Evolutionary conservation across 805 yeast species (phyloP).

Genomic region (Yarrowia yakushimensis): DNA sequence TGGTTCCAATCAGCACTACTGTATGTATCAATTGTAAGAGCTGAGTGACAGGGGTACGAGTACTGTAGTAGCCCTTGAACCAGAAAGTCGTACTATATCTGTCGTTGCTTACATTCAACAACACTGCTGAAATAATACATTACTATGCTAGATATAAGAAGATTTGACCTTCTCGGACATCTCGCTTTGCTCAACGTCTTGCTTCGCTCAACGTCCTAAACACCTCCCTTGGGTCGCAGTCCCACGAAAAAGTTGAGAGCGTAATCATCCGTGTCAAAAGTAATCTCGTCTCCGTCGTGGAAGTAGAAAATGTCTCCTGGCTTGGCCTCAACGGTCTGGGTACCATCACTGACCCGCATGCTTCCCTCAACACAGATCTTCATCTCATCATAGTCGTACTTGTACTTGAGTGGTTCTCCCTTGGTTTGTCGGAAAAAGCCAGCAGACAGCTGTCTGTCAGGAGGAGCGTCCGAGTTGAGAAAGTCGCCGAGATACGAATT

Average conservation of each 20-base stretch:
- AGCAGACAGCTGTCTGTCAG: constrained; percentile 56
- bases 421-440: constrained; percentile 69
- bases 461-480: constrained; percentile 57
- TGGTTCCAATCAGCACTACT: no score
- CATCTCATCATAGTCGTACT: constrained; percentile 65
- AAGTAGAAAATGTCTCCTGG: constrained; percentile 70
- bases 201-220: neutral
- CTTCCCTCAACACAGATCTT: constrained; percentile 67
- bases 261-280: constrained; percentile 56
- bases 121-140: no score
- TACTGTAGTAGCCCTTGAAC: no score
- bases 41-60: no score
- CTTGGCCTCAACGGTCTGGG: constrained; percentile 47
- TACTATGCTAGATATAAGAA: no score
- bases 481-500: constrained; percentile 68
- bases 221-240: constrained; percentile 33
- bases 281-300: constrained; percentile 64
- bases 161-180: no score
- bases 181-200: neutral
- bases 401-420: constrained; percentile 67
- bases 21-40: no score
- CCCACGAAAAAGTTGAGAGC: constrained; percentile 64
- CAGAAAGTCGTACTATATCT: no score
- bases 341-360: constrained; percentile 60
- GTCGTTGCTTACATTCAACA: no score